phyloP scores from a whole-genome alignment of 2,329 filamentous ascomycete genomes.

The Chrysoporthe austroafricana region DNA sequence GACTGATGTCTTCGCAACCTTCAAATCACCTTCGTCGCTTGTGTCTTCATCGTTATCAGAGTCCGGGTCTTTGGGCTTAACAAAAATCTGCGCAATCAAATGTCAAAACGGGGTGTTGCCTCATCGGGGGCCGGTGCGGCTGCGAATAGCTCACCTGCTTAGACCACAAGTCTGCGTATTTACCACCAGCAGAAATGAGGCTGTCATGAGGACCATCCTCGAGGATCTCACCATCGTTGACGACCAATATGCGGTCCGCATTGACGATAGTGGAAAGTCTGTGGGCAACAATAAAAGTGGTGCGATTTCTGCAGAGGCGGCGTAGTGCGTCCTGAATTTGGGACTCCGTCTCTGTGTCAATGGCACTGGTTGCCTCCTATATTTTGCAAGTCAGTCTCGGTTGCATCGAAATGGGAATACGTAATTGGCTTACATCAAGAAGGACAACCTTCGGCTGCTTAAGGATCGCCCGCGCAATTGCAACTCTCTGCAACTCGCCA shows the following conservation, averaged over 20 bases:
- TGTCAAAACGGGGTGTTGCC: not conserved
- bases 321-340: slow-evolving; percentile 67
- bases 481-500: slow-evolving; percentile 68
- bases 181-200: slow-evolving; percentile 60
- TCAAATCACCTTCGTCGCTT: slow-evolving; percentile 30
- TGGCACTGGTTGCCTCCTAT: slow-evolving; percentile 73
- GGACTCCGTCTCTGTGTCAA: slow-evolving; percentile 72
- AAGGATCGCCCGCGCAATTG: slow-evolving; percentile 72
- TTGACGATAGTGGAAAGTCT: slow-evolving; percentile 73
- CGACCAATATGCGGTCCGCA: slow-evolving; percentile 68
- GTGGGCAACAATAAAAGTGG: slow-evolving; percentile 71
- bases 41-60: slow-evolving; percentile 33
- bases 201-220: slow-evolving; percentile 66
- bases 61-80: slow-evolving; percentile 51
- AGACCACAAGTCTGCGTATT: slow-evolving; percentile 68
- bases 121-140: too few relatives aligned
- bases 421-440: slow-evolving; percentile 52
- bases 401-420: not conserved
- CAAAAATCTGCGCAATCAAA: slow-evolving; percentile 42
- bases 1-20: slow-evolving; percentile 44
- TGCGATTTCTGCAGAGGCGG: slow-evolving; percentile 62
- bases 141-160: slow-evolving; percentile 49
- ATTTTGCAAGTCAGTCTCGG: not conserved
- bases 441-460: slow-evolving; percentile 77
- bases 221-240: slow-evolving; percentile 64